These are phyloP conservation scores for Solanum etuberosum DNA, from an alignment of 257 asterid species.

Conservation along the genomic window DNA sequence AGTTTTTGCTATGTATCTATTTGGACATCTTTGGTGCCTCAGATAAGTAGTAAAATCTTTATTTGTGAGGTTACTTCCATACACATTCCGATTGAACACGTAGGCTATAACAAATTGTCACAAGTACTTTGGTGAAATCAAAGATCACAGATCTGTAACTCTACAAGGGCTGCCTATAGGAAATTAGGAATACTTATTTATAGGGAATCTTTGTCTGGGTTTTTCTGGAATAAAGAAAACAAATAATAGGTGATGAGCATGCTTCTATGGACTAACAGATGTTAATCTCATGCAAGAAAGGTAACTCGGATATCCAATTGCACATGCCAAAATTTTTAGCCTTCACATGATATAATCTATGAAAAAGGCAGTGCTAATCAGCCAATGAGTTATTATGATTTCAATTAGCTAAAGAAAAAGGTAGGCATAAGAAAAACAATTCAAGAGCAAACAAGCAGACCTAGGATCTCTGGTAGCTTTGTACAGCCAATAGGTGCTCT, in stretches of 20 bases:
- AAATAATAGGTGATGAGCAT: not conserved
- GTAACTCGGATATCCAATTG: not conserved
- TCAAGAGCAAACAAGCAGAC: slow-evolving; percentile 22
- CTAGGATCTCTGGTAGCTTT: slow-evolving; percentile 96
- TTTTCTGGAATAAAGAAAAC: not conserved
- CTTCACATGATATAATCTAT: not conserved
- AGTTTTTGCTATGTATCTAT: not conserved
- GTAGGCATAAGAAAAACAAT: not conserved
- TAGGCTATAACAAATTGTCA: not conserved
- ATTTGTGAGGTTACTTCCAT: not conserved
- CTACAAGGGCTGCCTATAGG: not conserved
- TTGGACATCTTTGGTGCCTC: not conserved
- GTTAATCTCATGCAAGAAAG: not conserved
- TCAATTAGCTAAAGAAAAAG: not conserved
- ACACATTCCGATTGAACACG: not conserved
- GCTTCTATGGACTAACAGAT: not conserved
- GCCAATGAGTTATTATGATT: not conserved
- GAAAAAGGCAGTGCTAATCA: not conserved
- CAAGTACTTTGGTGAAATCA: not conserved
- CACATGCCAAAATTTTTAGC: not conserved
- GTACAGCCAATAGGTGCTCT: slow-evolving; percentile 97
- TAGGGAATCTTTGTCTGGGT: not conserved
- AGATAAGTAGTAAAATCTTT: not conserved
- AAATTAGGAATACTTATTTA: not conserved
- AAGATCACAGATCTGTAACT: not conserved